These are phyloP conservation scores for Plasmodium billcollinsi DNA, from an alignment of 169 alveolate species.

Conservation along the genomic window DNA sequence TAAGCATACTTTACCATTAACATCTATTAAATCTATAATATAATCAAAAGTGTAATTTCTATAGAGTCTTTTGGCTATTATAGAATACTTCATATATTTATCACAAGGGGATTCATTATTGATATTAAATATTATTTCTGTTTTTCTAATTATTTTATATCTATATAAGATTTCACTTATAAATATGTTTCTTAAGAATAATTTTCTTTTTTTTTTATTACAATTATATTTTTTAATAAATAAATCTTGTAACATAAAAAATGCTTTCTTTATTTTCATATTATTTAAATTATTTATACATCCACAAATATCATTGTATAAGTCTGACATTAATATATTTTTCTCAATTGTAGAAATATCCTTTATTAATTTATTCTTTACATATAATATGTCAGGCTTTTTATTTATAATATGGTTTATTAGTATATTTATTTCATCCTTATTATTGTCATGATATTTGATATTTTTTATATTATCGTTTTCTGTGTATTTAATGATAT, in stretches of 20 bases:
- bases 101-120: constrained; percentile 5
- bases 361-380: neutral
- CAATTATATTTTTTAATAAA: constrained; percentile 26
- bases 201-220: neutral
- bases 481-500: neutral
- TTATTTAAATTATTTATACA: constrained; percentile 41
- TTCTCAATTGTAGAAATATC: constrained; percentile 18
- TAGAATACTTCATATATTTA: constrained; percentile 19
- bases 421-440: neutral
- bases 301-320: constrained; percentile 40
- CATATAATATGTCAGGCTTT: constrained; percentile 13
- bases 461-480: neutral
- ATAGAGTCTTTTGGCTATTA: constrained; percentile 18
- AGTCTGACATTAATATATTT: constrained; percentile 10
- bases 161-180: constrained; percentile 71
- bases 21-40: constrained; percentile 41
- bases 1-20: constrained; percentile 25
- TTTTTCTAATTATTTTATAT: constrained; percentile 56
- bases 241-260: constrained; percentile 6
- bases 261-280: constrained; percentile 35
- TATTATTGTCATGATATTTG: neutral
- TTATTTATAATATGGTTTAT: neutral
- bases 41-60: constrained; percentile 26
- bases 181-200: constrained; percentile 27
- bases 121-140: constrained; percentile 38